A percentile compares a stretch with the other conserved stretches of the same genome.
Evolutionary conservation across 2,329 filamentous ascomycete species (phyloP).

Genomic region (Albifimbria verrucaria): DNA sequence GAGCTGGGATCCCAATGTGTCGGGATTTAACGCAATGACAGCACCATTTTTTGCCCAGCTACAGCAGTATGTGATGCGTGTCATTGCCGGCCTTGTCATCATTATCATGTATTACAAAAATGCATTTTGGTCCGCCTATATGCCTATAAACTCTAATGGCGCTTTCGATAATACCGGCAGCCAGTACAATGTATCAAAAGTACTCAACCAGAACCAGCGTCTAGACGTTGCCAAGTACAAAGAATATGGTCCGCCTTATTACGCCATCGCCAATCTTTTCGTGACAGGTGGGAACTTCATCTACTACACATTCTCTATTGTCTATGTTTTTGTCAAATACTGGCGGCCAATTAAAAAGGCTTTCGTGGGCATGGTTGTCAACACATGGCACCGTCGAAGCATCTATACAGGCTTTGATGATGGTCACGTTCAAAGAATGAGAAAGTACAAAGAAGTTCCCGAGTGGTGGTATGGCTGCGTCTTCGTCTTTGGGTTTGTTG

Average conservation of each 20-base stretch:
- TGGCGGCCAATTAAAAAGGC: conserved; percentile 30
- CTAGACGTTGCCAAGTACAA: conserved; percentile 33
- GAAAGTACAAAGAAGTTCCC: conserved; percentile 41
- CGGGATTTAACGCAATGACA: conserved; percentile 22
- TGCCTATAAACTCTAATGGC: conserved; percentile 45
- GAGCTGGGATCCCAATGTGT: conserved; percentile 47
- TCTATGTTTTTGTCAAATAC: conserved; percentile 32
- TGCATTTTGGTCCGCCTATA: conserved; percentile 39
- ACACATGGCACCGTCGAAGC: conserved; percentile 18
- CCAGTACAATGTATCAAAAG: conserved; percentile 36
- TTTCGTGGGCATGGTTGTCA: conserved; percentile 25
- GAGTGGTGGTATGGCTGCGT: conserved; percentile 41
- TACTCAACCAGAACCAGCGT: conserved; percentile 35
- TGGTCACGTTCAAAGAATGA: conserved; percentile 40
- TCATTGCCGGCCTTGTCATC: conserved; percentile 37
- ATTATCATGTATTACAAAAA: conserved; percentile 41
- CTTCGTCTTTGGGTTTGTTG: conserved; percentile 9
- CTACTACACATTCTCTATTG: conserved; percentile 29
- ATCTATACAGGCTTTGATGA: conserved; percentile 42
- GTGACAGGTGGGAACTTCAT: conserved; percentile 27
- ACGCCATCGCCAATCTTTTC: conserved; percentile 26
- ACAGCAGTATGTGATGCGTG: conserved; percentile 29
- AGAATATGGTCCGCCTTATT: conserved; percentile 30
- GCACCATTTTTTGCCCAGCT: conserved; percentile 37
- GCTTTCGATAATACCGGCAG: conserved; percentile 43